phyloP scores from a whole-genome alignment of 768 basidiomycete genomes.

The Tulasnella sp. region DNA sequence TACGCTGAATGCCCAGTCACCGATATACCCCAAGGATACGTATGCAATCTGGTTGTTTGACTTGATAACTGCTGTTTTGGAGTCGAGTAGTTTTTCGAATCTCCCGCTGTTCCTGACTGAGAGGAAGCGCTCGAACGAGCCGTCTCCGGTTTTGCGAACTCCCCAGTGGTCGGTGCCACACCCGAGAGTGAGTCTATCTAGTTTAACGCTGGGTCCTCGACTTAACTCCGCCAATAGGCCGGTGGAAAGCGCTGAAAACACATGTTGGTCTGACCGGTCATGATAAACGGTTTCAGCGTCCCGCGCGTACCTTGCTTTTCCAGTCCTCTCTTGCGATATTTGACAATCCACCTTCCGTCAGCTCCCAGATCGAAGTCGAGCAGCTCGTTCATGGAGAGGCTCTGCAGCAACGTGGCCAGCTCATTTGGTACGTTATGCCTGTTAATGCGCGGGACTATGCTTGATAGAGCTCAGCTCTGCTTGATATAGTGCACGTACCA shows the following conservation, averaged over 20 bases:
- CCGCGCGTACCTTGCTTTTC: not conserved
- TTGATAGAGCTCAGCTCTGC: not conserved
- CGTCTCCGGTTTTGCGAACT: not conserved
- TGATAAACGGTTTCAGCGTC: not conserved
- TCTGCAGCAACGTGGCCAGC: not conserved
- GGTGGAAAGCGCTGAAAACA: not conserved
- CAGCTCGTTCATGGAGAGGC: not conserved
- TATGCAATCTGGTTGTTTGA: not conserved
- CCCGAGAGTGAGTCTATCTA: not conserved
- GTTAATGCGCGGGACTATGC: not conserved
- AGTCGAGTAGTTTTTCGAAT: not conserved
- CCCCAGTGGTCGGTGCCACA: not conserved
- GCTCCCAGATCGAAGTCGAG: not conserved
- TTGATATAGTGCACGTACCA: not conserved
- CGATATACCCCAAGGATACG: not conserved
- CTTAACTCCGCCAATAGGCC: not conserved
- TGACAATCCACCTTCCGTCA: not conserved
- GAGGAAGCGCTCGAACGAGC: not conserved
- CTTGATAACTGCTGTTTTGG: not conserved
- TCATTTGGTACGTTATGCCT: not conserved
- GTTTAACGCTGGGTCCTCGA: not conserved
- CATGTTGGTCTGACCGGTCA: not conserved
- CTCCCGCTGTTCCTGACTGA: not conserved
- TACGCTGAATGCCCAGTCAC: not conserved
- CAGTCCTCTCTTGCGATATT: not conserved